Evolutionary conservation across 1,284 basidiomycete genomes (phyloP).

Genomic region (Boletus calvinii): DNA sequence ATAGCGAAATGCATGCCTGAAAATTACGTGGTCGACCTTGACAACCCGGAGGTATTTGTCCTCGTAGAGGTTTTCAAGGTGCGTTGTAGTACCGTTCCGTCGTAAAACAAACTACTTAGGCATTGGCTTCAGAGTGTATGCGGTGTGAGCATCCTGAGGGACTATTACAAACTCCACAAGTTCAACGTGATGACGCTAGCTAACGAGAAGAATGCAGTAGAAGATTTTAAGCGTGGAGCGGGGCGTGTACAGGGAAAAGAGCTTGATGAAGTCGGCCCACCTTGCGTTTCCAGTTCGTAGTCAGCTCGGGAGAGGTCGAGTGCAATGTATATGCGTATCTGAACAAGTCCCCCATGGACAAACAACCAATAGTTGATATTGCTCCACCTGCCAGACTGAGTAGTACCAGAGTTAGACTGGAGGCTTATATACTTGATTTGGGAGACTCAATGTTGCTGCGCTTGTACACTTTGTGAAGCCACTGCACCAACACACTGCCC

Average conservation of each 20-base stretch:
- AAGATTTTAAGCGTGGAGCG: slow-evolving; percentile 26
- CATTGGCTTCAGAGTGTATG: slow-evolving; percentile 55
- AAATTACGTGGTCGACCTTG: slow-evolving; percentile 63
- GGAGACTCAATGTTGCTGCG: not conserved
- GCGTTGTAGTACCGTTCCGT: slow-evolving; percentile 13
- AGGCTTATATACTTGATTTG: slow-evolving; percentile 11
- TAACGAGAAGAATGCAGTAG: slow-evolving; percentile 29
- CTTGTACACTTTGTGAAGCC: not conserved
- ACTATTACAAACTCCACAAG: slow-evolving; percentile 67
- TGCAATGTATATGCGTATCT: not conserved
- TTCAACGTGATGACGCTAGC: slow-evolving; percentile 76
- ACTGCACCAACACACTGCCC: not conserved
- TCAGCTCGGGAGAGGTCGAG: not conserved
- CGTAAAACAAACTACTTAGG: slow-evolving; percentile 1
- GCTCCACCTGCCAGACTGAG: too few species aligned
- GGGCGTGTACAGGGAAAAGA: slow-evolving; percentile 30
- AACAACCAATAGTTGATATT: not conserved
- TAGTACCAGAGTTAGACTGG: not conserved
- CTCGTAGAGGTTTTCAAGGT: slow-evolving; percentile 83
- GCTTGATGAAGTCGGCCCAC: not conserved
- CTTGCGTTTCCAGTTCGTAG: not conserved
- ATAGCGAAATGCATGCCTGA: slow-evolving; percentile 69
- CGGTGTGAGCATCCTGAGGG: slow-evolving; percentile 66
- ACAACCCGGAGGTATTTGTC: slow-evolving; percentile 66
- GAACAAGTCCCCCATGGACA: not conserved